Percentiles rank a stretch among this genome's conserved stretches.
phyloP scores from a whole-genome alignment of 2,329 filamentous ascomycete genomes.

The Ceratocystis cacaofunesta region DNA sequence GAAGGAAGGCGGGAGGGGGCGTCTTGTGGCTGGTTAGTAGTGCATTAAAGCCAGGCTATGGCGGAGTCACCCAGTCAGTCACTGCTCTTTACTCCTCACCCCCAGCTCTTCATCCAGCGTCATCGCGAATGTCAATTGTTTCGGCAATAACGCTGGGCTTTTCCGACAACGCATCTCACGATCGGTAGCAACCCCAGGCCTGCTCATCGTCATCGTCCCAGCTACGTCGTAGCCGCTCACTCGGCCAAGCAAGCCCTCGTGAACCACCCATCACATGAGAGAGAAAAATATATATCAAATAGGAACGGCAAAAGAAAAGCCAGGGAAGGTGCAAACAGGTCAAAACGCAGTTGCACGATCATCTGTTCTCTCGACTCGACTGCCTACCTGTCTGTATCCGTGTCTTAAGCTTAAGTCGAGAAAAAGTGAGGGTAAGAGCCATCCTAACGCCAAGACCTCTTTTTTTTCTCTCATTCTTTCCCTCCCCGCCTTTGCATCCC shows the following conservation, averaged over 20 bases:
- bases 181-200: not conserved
- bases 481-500: not conserved
- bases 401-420: conserved; percentile 5
- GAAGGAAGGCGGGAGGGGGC: no score
- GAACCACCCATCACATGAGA: not conserved
- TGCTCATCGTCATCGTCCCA: not conserved
- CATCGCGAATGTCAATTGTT: no score
- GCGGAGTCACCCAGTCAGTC: no score
- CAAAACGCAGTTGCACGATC: not conserved
- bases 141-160: not conserved
- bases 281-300: not conserved
- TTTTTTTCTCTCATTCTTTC: not conserved
- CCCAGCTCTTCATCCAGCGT: no score
- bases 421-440: not conserved
- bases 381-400: not conserved
- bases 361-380: not conserved
- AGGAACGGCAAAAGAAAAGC: not conserved
- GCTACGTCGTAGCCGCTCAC: not conserved
- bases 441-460: not conserved
- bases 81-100: no score
- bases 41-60: no score
- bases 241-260: not conserved
- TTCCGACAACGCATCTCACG: no score
- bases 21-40: no score
- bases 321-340: not conserved